Percentiles rank a stretch among this genome's conserved stretches.
Evolutionary conservation across 139 green algal genomes (phyloP).

Genomic region (Zygnema cylindricum): DNA sequence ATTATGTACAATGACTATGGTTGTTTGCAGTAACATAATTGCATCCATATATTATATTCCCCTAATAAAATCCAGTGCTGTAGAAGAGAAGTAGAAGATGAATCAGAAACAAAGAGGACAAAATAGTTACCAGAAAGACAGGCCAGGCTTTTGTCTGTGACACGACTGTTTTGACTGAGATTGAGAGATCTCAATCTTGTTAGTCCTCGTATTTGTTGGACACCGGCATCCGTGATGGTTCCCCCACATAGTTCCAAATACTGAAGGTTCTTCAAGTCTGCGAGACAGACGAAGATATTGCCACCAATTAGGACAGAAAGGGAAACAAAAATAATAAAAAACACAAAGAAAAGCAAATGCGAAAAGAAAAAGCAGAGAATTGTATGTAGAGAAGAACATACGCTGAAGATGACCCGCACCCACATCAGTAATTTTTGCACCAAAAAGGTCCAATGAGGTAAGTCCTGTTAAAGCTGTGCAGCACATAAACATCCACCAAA

Average conservation of each 20-base stretch:
- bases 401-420: slow-evolving; percentile 30
- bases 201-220: slow-evolving; percentile 29
- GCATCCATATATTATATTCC: not conserved
- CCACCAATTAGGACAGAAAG: too few relatives aligned
- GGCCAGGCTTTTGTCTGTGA: slow-evolving; percentile 3
- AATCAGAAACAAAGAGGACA: not conserved
- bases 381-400: too few relatives aligned
- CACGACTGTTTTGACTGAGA: slow-evolving; percentile 36
- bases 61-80: not conserved
- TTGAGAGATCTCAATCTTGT: slow-evolving; percentile 54
- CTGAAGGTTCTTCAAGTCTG: slow-evolving; percentile 52
- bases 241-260: slow-evolving; percentile 57
- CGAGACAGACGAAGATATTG: too few relatives aligned
- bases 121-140: slow-evolving; percentile 1
- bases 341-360: too few relatives aligned
- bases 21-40: not conserved
- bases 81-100: not conserved
- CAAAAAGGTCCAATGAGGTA: slow-evolving; percentile 53
- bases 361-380: too few relatives aligned
- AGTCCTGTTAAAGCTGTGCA: slow-evolving; percentile 42
- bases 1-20: not conserved
- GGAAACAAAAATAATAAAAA: too few relatives aligned
- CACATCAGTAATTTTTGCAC: slow-evolving; percentile 53
- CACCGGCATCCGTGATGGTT: slow-evolving; percentile 47
- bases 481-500: not conserved